Conservation (phyloP, 2,329 filamentous ascomycete genomes). For the Xylariaceae sp. region DNA sequence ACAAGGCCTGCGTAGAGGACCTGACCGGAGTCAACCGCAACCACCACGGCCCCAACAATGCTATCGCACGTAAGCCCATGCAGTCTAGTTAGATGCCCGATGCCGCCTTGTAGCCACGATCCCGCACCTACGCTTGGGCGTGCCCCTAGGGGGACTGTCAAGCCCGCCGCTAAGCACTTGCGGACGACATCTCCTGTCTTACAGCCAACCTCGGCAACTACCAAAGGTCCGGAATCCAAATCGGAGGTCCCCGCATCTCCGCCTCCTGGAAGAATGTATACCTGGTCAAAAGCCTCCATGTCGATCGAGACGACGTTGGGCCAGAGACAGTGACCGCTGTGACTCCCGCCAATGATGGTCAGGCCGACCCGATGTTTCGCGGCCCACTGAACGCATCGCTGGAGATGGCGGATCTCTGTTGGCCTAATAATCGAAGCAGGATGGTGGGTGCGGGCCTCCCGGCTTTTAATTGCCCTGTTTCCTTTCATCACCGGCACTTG, state of each 20-base stretch:
- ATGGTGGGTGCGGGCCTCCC: slow-evolving; percentile 43
- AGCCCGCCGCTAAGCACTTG: slow-evolving; percentile 41
- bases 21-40: slow-evolving; percentile 46
- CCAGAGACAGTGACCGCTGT: slow-evolving; percentile 56
- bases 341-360: slow-evolving; percentile 54
- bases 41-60: slow-evolving; percentile 56
- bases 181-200: slow-evolving; percentile 51
- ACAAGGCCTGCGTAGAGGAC: slow-evolving; percentile 51
- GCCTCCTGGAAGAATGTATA: slow-evolving; percentile 39
- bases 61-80: slow-evolving; percentile 57
- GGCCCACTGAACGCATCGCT: slow-evolving; percentile 55
- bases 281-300: slow-evolving; percentile 52
- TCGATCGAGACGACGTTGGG: slow-evolving; percentile 52
- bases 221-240: slow-evolving; percentile 32
- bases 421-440: slow-evolving; percentile 46
- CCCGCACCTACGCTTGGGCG: slow-evolving; percentile 62
- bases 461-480: slow-evolving; percentile 44
- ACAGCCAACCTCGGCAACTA: slow-evolving; percentile 54
- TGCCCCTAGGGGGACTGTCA: slow-evolving; percentile 56
- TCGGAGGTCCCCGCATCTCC: slow-evolving; percentile 21
- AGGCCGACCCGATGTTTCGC: slow-evolving; percentile 42
- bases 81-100: slow-evolving; percentile 54
- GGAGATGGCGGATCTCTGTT: slow-evolving; percentile 45
- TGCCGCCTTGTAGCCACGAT: slow-evolving; percentile 61
- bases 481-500: slow-evolving; percentile 37